Conservation (phyloP, 1,139 yeast genomes). For the Blastobotrys malaysiensis region DNA sequence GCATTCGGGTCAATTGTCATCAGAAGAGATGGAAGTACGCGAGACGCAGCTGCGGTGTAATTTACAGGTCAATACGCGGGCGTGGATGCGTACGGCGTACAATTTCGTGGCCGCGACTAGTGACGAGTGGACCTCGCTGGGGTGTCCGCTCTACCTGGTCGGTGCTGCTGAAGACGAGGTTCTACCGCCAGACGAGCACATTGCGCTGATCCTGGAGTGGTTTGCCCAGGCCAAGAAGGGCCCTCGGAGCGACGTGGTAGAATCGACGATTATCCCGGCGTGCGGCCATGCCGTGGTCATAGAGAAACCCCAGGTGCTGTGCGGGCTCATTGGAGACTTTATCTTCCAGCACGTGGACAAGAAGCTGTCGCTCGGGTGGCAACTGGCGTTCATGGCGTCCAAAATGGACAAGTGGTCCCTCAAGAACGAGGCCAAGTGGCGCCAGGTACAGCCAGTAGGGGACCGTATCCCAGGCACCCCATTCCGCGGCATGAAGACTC, state of each 20-base stretch:
- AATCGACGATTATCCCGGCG: constrained; percentile 38
- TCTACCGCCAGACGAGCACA: constrained; percentile 41
- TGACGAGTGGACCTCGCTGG: constrained; percentile 39
- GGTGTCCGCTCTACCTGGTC: constrained; percentile 43
- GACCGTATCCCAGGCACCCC: constrained; percentile 43
- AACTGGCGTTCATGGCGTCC: constrained; percentile 42
- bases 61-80: constrained; percentile 52
- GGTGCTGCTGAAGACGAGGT: constrained; percentile 56
- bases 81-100: constrained; percentile 49
- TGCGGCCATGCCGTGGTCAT: constrained; percentile 66
- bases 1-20: constrained; percentile 18
- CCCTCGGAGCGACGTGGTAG: constrained; percentile 7
- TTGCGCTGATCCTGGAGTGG: constrained; percentile 27
- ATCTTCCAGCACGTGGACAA: constrained; percentile 41
- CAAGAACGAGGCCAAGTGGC: constrained; percentile 72
- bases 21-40: constrained; percentile 36
- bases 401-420: constrained; percentile 74
- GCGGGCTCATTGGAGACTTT: constrained; percentile 60
- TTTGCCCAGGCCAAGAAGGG: constrained; percentile 18
- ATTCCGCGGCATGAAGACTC: constrained; percentile 68
- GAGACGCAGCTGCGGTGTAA: constrained; percentile 67
- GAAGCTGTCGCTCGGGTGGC: constrained; percentile 59
- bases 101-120: constrained; percentile 44
- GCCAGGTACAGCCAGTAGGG: constrained; percentile 46
- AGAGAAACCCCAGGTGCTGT: constrained; percentile 58